Conservation (phyloP, 2,329 filamentous ascomycete species). For the Leptographium procerum region DNA sequence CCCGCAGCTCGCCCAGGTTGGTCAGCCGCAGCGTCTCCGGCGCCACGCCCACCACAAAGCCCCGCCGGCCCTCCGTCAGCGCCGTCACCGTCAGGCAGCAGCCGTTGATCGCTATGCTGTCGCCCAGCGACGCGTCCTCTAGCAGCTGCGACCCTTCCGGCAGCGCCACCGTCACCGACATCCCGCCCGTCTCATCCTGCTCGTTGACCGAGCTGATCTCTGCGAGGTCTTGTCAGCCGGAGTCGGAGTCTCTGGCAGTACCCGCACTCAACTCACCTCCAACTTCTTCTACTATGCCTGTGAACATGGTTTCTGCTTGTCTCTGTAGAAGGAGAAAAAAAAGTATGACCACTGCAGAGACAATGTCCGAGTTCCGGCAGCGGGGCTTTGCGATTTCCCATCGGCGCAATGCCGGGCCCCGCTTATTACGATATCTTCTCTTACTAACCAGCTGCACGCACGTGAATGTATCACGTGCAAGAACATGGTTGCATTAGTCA, state of each 20-base stretch:
- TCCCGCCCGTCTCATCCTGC: constrained; percentile 76
- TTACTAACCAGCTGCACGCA: no score
- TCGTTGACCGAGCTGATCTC: constrained; percentile 73
- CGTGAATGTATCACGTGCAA: no score
- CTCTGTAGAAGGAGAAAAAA: neutral
- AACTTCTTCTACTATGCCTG: constrained; percentile 83
- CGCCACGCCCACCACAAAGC: constrained; percentile 85
- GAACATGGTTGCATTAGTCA: no score
- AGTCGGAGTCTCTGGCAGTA: neutral
- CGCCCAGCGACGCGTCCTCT: constrained; percentile 71
- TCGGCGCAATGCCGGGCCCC: neutral
- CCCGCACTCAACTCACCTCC: constrained; percentile 54
- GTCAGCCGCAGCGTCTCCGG: constrained; percentile 94
- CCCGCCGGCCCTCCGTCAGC: constrained; percentile 22
- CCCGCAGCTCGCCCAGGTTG: constrained; percentile 67
- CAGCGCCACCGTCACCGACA: constrained; percentile 76
- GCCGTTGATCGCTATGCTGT: constrained; percentile 92
- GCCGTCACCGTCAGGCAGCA: constrained; percentile 82
- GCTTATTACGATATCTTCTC: no score
- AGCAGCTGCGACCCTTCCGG: constrained; percentile 60
- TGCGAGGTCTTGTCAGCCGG: constrained; percentile 26
- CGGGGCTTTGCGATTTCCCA: neutral
- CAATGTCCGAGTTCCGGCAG: neutral
- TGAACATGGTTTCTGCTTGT: constrained; percentile 59
- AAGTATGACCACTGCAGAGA: neutral